phyloP scores from a whole-genome alignment of 257 asterid genomes.

The Thymus quinquecostatus region DNA sequence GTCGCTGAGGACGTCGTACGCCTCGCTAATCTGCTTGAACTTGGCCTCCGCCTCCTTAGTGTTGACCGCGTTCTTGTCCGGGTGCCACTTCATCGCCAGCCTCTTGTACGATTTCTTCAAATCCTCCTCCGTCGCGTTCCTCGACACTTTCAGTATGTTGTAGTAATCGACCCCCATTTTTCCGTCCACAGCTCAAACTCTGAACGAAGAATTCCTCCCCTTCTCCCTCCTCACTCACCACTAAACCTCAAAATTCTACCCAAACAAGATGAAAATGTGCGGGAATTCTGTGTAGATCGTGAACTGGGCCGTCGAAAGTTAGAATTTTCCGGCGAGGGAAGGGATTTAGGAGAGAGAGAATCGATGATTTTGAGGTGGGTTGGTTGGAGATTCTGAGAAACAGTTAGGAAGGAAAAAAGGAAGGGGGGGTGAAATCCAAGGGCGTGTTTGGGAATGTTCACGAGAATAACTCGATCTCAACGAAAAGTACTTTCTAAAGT shows the following conservation, averaged over 20 bases:
- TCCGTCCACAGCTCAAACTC: background rate
- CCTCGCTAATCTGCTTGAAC: conserved; percentile 91
- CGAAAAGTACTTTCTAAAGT: conserved; percentile 20
- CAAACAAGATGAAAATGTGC: background rate
- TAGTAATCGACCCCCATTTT: conserved; percentile 86
- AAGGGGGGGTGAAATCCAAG: conserved; percentile 40
- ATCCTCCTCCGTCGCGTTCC: conserved; percentile 74
- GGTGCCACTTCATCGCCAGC: conserved; percentile 96
- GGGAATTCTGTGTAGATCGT: background rate
- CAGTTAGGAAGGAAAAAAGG: conserved; percentile 26
- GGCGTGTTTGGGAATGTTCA: conserved; percentile 51
- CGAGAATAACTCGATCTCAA: conserved; percentile 29
- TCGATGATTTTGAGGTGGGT: conserved; percentile 41
- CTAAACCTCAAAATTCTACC: background rate
- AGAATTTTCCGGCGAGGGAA: conserved; percentile 30
- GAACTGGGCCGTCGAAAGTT: conserved; percentile 1
- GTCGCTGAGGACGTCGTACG: conserved; percentile 85
- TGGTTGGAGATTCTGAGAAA: conserved; percentile 32
- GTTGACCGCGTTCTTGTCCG: conserved; percentile 82
- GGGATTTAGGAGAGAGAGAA: conserved; percentile 33
- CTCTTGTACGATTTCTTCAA: conserved; percentile 81
- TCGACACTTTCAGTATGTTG: conserved; percentile 64
- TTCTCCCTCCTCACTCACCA: too few relatives aligned
- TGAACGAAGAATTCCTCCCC: conserved; percentile 4
- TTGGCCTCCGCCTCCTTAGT: conserved; percentile 83